phyloP scores from a whole-genome alignment of 805 yeast genomes.

The Lachancea cidri region DNA sequence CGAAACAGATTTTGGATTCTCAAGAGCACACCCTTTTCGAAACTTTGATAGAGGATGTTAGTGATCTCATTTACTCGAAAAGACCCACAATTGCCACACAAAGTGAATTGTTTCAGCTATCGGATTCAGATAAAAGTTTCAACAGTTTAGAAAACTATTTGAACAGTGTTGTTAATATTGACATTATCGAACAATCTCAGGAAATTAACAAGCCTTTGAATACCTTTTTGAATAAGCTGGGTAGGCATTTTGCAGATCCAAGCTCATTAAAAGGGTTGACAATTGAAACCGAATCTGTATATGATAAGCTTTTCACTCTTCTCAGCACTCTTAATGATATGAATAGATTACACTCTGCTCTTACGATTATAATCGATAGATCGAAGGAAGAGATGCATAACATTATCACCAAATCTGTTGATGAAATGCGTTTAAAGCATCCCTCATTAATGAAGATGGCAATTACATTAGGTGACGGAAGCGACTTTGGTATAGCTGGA shows the following conservation, averaged over 20 bases:
- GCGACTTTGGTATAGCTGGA: conserved; percentile 34
- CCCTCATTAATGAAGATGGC: conserved; percentile 37
- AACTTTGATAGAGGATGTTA: conserved; percentile 70
- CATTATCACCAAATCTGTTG: conserved; percentile 55
- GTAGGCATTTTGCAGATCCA: conserved; percentile 6
- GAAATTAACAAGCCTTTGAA: conserved; percentile 34
- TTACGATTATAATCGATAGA: conserved; percentile 49
- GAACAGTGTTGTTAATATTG: conserved; percentile 52
- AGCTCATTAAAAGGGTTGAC: conserved; percentile 3
- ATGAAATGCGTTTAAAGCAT: conserved; percentile 57
- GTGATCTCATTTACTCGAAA: conserved; percentile 60
- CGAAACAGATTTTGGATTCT: conserved; percentile 46
- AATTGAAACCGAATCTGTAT: conserved; percentile 29
- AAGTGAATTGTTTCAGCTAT: conserved; percentile 19
- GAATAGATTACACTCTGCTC: conserved; percentile 54
- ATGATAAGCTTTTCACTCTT: conserved; percentile 39
- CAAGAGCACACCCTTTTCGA: conserved; percentile 63
- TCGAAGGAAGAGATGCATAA: conserved; percentile 59
- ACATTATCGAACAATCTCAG: conserved; percentile 46
- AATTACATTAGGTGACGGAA: conserved; percentile 13
- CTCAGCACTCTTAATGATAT: conserved; percentile 54
- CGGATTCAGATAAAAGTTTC: conserved; percentile 26
- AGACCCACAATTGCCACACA: conserved; percentile 18
- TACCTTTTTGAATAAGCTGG: conserved; percentile 32
- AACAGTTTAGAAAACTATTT: conserved; percentile 50